Evolutionary conservation across 192 early-diverging fungal genomes (phyloP), one percentile per base, ranked within the genome.

Genomic region (Podila horticola): DNA sequence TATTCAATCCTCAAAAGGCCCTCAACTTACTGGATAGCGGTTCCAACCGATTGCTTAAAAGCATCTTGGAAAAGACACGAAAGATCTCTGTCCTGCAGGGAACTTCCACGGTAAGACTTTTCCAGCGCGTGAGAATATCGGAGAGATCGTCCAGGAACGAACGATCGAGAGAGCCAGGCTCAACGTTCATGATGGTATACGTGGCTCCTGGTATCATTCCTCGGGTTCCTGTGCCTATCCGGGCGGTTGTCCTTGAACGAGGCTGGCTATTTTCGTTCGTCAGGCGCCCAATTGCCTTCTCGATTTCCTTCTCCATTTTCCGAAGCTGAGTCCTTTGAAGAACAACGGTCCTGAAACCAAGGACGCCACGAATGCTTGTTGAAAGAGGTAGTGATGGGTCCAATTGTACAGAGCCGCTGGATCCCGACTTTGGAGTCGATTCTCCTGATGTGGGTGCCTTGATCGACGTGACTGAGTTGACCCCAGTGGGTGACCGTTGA

Each of bases 301-400:
- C 85, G 20, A 86, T 66, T 9, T 86, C 85, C 45, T 86, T 86
- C 63, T 84, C 82, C 83, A 86, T 82, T 51, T 74, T 86, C 26
- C 77, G 28, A 12, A 82, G 59, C 48, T 86, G 82, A 22, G 83
- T 70, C 29, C 73, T 58, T 34, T 86, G 85, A 24, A 84, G 68
- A 20, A 84, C 85, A 4, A 74, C 75, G 1, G 85, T 73, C 58
- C 83, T 82, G 62, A 84, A 84, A 5, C 85, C 72, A 8, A 86
- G 64, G 50, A 81, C 72, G n/a, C 70, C 60, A 24, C 72, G 59
- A 20, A 79, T 30, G 7, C 62, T 68, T 31, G 69, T 73, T 5
- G 77, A 73, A 12, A 72, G 61, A 12, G 77, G 29, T 17, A 63
- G 63, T 45, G 64, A 79, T 4, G 49, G 22, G 24, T 79, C 75